These are phyloP conservation scores for Globisporangium nunn DNA, from an alignment of 352 stramenopile genomes.

Conservation along the genomic window DNA sequence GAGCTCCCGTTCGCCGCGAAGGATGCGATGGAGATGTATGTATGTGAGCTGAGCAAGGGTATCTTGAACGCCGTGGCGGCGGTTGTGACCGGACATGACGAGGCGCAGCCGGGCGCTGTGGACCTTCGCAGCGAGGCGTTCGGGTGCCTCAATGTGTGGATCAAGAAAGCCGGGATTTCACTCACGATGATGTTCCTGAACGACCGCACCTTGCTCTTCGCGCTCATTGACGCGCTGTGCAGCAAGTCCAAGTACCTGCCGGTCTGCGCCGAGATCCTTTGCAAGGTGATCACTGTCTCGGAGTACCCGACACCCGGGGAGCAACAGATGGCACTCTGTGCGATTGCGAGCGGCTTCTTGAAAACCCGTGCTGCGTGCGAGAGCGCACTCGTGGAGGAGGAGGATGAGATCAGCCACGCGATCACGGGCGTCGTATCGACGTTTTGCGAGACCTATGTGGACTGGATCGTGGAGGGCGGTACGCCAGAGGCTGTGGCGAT, in stretches of 20 bases:
- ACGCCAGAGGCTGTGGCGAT: slow-evolving; percentile 31
- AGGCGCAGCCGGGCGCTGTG: slow-evolving; percentile 14
- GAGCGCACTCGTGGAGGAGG: slow-evolving; percentile 34
- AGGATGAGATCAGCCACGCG: slow-evolving; percentile 53
- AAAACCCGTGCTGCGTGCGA: slow-evolving; percentile 41
- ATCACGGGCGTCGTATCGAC: slow-evolving; percentile 55
- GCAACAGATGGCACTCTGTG: slow-evolving; percentile 32
- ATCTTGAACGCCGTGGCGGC: slow-evolving; percentile 41
- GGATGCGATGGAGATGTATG: slow-evolving; percentile 56
- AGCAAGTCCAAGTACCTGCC: slow-evolving; percentile 41
- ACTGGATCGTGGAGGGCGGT: slow-evolving; percentile 55
- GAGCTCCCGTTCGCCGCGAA: slow-evolving; percentile 50
- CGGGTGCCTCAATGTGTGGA: slow-evolving; percentile 49
- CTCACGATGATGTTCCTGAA: slow-evolving; percentile 38
- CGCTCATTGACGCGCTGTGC: slow-evolving; percentile 40
- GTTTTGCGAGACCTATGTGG: slow-evolving; percentile 63
- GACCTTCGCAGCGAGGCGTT: slow-evolving; percentile 48
- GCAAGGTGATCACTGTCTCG: slow-evolving; percentile 45
- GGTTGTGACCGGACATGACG: slow-evolving; percentile 30
- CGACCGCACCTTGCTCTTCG: slow-evolving; percentile 30
- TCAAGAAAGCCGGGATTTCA: slow-evolving; percentile 47
- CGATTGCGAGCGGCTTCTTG: slow-evolving; percentile 36
- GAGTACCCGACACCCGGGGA: slow-evolving; percentile 45
- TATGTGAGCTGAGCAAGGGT: slow-evolving; percentile 33
- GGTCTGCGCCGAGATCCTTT: slow-evolving; percentile 44